Conservation (phyloP, 2,329 filamentous ascomycete species). For the Epichloe amarillans region DNA sequence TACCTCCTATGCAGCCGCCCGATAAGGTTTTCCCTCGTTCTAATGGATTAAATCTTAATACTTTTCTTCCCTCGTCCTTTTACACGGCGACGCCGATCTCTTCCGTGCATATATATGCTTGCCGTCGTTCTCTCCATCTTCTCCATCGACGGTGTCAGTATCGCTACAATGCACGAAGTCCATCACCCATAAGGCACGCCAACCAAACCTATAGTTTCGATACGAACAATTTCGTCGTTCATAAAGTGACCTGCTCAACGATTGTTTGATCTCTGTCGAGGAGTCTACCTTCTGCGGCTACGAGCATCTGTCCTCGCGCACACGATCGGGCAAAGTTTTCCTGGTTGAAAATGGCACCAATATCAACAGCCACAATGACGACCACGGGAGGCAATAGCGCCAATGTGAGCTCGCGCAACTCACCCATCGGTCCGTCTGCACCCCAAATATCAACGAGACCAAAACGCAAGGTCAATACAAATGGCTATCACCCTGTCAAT, state of each 20-base stretch:
- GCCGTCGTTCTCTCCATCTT: constrained; percentile 2
- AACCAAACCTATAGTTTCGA: neutral
- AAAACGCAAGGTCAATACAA: constrained; percentile 40
- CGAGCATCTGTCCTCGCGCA: neutral
- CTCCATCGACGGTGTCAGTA: neutral
- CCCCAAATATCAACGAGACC: constrained; percentile 28
- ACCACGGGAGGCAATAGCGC: constrained; percentile 26
- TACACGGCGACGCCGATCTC: neutral
- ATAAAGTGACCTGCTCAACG: neutral
- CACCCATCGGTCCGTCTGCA: constrained; percentile 28
- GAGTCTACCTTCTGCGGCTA: neutral
- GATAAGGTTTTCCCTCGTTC: neutral
- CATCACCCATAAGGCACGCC: constrained; percentile 7
- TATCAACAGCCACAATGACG: constrained; percentile 24
- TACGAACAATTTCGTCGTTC: neutral
- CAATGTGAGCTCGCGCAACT: constrained; percentile 38
- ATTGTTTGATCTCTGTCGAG: neutral
- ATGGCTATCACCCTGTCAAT: constrained; percentile 39
- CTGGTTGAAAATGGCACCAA: constrained; percentile 26
- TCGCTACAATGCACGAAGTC: constrained; percentile 12
- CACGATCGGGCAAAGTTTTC: constrained; percentile 2
- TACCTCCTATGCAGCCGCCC: neutral
- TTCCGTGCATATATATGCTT: neutral
- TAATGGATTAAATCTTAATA: neutral
- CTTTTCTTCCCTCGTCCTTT: neutral